Conservation (phyloP, 1,139 yeast genomes). For the Arxiozyma bovina region DNA sequence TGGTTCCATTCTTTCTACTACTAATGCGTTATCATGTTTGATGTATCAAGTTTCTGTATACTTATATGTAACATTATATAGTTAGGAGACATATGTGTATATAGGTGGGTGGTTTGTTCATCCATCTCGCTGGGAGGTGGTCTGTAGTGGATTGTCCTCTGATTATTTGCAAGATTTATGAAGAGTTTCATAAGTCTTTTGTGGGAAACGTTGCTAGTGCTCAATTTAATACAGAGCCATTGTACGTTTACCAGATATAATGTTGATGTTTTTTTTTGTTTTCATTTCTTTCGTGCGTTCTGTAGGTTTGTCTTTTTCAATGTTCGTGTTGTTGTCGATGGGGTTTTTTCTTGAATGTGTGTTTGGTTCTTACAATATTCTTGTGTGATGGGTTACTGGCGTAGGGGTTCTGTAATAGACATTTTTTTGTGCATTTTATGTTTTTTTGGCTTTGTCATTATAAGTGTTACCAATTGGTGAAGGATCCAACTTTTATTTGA, state of each 20-base stretch:
- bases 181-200: background rate
- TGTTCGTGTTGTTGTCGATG: background rate
- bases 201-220: constrained; percentile 28
- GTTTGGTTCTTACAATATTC: no score
- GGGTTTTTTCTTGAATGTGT: no score
- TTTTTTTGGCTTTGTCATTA: no score
- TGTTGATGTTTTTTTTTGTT: background rate
- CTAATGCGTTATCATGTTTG: no score
- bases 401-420: no score
- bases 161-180: background rate
- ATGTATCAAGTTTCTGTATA: background rate
- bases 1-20: background rate
- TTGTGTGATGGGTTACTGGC: no score
- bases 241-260: constrained; percentile 7
- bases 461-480: no score
- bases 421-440: no score
- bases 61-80: no score
- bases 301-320: background rate
- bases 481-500: no score
- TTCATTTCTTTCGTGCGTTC: background rate
- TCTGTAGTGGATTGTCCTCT: background rate
- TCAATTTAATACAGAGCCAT: constrained; percentile 28
- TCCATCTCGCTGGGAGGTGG: background rate
- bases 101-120: background rate
- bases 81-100: background rate